Percentiles rank a stretch among this genome's conserved stretches.
phyloP scores from a whole-genome alignment of 192 early-diverging fungal species.

The Piromyces sp. region DNA sequence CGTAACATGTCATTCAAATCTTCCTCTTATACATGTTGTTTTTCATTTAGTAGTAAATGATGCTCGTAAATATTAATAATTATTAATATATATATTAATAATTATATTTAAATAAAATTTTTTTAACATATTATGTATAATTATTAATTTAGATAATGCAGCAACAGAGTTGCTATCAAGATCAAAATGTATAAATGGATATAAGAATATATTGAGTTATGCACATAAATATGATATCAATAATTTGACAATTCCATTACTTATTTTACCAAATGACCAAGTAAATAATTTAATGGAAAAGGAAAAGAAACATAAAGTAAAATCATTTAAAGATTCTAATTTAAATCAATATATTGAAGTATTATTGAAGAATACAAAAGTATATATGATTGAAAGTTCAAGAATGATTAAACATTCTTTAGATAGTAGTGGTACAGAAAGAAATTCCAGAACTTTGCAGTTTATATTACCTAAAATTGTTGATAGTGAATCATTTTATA shows the following conservation, averaged over 20 bases:
- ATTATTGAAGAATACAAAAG: background rate
- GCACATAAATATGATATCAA: slow-evolving; percentile 43
- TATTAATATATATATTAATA: too few relatives aligned
- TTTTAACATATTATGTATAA: too few relatives aligned
- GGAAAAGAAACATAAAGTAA: background rate
- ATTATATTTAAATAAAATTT: too few relatives aligned
- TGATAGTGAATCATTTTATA: background rate
- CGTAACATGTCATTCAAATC: slow-evolving; percentile 55
- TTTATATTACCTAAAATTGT: background rate
- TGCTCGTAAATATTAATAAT: slow-evolving; percentile 25
- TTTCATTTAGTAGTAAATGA: slow-evolving; percentile 54
- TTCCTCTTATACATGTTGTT: slow-evolving; percentile 50
- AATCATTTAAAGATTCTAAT: background rate
- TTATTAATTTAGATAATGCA: background rate
- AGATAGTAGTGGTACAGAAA: background rate
- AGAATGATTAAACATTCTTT: background rate
- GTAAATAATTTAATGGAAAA: background rate
- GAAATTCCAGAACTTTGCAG: background rate
- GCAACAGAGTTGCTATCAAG: background rate
- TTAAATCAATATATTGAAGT: background rate
- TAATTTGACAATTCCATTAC: slow-evolving; percentile 39
- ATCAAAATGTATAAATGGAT: slow-evolving; percentile 26
- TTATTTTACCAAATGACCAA: slow-evolving; percentile 33
- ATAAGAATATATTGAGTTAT: slow-evolving; percentile 40
- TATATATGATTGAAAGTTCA: background rate